Evolutionary conservation across 1,284 basidiomycete genomes (phyloP).

Genomic region (Termitomyces sp.): DNA sequence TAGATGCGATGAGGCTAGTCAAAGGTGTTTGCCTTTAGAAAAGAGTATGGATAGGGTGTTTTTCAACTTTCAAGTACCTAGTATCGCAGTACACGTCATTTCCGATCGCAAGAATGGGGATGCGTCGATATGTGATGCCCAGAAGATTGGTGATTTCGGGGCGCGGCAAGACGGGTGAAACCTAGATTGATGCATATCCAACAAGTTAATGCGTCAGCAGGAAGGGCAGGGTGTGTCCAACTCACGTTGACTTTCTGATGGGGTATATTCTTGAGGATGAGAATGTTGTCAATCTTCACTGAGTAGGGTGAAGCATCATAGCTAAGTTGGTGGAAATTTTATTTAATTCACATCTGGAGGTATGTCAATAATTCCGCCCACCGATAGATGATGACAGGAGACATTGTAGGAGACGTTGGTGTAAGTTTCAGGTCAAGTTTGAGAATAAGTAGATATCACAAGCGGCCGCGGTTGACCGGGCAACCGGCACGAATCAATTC

Average conservation of each 20-base stretch:
- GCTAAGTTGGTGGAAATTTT: slow-evolving; percentile 22
- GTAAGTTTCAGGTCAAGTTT: background rate
- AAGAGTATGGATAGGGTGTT: background rate
- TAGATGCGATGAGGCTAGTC: slow-evolving; percentile 37
- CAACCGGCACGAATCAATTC: background rate
- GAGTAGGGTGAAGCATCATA: slow-evolving; percentile 50
- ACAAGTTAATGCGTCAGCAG: background rate
- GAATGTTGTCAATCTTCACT: slow-evolving; percentile 46
- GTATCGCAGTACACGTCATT: slow-evolving; percentile 53
- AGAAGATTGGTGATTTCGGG: slow-evolving; percentile 47
- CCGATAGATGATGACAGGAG: slow-evolving; percentile 38
- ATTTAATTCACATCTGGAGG: background rate
- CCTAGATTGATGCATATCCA: slow-evolving; percentile 25
- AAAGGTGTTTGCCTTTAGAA: background rate
- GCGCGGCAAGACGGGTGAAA: slow-evolving; percentile 44
- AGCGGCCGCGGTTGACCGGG: background rate
- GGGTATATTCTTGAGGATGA: slow-evolving; percentile 44
- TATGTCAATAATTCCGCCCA: slow-evolving; percentile 17
- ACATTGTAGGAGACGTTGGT: slow-evolving; percentile 15
- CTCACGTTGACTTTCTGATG: slow-evolving; percentile 43
- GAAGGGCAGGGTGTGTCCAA: background rate
- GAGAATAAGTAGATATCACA: background rate
- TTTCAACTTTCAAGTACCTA: slow-evolving; percentile 18
- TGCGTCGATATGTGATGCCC: slow-evolving; percentile 48
- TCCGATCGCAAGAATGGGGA: slow-evolving; percentile 53